Conservation (phyloP, 2,329 filamentous ascomycete species). For the Pseudofabraea citricarpa region DNA sequence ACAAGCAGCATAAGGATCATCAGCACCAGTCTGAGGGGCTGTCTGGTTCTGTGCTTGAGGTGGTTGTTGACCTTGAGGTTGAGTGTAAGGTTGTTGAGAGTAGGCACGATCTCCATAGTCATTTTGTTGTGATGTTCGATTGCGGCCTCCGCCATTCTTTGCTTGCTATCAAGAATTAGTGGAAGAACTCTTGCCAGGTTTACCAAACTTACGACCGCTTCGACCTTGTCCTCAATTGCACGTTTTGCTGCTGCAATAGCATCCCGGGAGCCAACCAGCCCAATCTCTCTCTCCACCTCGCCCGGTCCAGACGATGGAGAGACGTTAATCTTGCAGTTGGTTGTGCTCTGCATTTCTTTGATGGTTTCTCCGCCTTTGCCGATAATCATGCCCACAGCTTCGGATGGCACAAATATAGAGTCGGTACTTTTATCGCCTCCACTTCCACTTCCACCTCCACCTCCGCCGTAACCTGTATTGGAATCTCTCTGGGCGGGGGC, state of each 20-base stretch:
- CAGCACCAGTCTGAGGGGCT: slow-evolving; percentile 41
- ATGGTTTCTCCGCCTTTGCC: slow-evolving; percentile 93
- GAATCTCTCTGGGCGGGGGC: slow-evolving; percentile 38
- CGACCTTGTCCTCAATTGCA: slow-evolving; percentile 88
- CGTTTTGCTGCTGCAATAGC: slow-evolving; percentile 76
- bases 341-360: slow-evolving; percentile 83
- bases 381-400: slow-evolving; percentile 94
- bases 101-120: slow-evolving; percentile 52
- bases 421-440: slow-evolving; percentile 70
- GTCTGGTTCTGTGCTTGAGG: slow-evolving; percentile 36
- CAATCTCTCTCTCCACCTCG: slow-evolving; percentile 81
- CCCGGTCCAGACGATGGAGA: slow-evolving; percentile 72
- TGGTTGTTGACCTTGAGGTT: slow-evolving; percentile 35
- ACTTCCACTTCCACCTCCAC: slow-evolving; percentile 28
- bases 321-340: slow-evolving; percentile 93
- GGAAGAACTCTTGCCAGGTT: neutral
- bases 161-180: slow-evolving; percentile 38
- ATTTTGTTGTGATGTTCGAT: slow-evolving; percentile 40
- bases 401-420: slow-evolving; percentile 79
- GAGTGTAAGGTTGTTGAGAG: slow-evolving; percentile 41
- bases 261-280: slow-evolving; percentile 71
- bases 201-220: slow-evolving; percentile 66
- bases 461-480: slow-evolving; percentile 36
- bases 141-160: slow-evolving; percentile 42
- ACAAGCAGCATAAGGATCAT: slow-evolving; percentile 74